Base-by-base conservation (phyloP, 345 rosid genomes). In the Passiflora organensis region DNA sequence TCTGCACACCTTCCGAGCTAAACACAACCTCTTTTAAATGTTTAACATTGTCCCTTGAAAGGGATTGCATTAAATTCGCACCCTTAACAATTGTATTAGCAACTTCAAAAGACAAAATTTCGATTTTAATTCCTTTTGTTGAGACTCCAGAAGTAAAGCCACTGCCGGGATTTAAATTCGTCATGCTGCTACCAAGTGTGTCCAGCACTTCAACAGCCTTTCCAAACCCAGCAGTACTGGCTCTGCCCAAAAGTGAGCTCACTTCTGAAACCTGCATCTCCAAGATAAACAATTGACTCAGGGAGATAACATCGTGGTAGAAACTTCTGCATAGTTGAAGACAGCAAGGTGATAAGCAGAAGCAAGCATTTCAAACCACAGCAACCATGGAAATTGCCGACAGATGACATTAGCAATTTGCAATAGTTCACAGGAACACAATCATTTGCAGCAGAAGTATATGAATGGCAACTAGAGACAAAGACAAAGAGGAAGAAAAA, bases 81-180 rank as follows among this genome's bases (percentile, higher is more conserved):
- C 96, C 96, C 80, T 91, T 91, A 49, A 91, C 98, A 5, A 91
- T 74, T 11, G 96, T 91, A 58, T 91, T 91, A 39, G 98, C 98
- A n/a, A 86, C 96, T 75, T 91, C 98, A 72, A 91, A 91, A 53
- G 98, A 78, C 70, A 91, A 76, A 62, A 88, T 91, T 20, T 78
- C 64, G 58, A 91, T 84, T 68, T 77, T 81, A 66, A 81, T 78
- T 67, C 98, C 96, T 71, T 88, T 91, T 0, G 81, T 77, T 1
- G 84, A 56, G 58, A 83, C 78, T n/a, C 89, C 89, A 1, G 98
- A 84, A 46, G 82, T 74, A 72, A 91, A 88, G 45, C 95, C 93
- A n/a, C 83, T 61, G 32, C 59, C 53, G 5, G 69, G 60, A 59
- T 84, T 82, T 61, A 91, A 66, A 79, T 69, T 89, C 10, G 98